Conservation (phyloP, 306 rosid genomes). For the Begonia fuchsioides region DNA sequence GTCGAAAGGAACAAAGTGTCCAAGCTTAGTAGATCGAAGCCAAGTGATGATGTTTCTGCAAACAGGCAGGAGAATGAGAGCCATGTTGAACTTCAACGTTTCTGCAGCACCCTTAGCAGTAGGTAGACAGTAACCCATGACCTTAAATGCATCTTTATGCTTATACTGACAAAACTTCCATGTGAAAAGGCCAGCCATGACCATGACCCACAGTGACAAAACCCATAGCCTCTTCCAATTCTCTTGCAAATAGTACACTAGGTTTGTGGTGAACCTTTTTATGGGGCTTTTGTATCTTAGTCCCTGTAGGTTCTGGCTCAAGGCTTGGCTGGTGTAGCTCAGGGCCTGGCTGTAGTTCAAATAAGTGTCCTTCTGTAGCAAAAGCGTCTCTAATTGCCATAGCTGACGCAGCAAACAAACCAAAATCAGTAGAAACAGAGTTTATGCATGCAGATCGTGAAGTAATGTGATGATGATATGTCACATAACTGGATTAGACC, state of each 20-base stretch:
- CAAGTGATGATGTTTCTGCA: constrained; percentile 93
- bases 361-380: constrained; percentile 91
- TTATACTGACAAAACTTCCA: constrained; percentile 82
- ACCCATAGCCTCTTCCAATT: constrained; percentile 92
- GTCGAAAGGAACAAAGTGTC: constrained; percentile 61
- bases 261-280: constrained; percentile 48
- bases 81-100: constrained; percentile 96
- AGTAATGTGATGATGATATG: constrained; percentile 2
- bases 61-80: constrained; percentile 73
- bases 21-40: constrained; percentile 73
- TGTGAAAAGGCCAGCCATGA: constrained; percentile 64
- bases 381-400: constrained; percentile 94
- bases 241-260: constrained; percentile 73
- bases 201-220: constrained; percentile 48
- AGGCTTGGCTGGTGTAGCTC: constrained; percentile 95
- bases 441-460: constrained; percentile 9
- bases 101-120: constrained; percentile 89
- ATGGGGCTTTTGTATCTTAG: constrained; percentile 58
- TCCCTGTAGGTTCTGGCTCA: constrained; percentile 96
- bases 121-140: constrained; percentile 84
- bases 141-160: constrained; percentile 34
- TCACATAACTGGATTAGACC: constrained; percentile 11
- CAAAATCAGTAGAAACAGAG: constrained; percentile 15
- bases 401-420: constrained; percentile 36
- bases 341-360: constrained; percentile 93